phyloP scores from a whole-genome alignment of 225 moss, liverwort and hornwort species.

The Bryum argenteum region DNA sequence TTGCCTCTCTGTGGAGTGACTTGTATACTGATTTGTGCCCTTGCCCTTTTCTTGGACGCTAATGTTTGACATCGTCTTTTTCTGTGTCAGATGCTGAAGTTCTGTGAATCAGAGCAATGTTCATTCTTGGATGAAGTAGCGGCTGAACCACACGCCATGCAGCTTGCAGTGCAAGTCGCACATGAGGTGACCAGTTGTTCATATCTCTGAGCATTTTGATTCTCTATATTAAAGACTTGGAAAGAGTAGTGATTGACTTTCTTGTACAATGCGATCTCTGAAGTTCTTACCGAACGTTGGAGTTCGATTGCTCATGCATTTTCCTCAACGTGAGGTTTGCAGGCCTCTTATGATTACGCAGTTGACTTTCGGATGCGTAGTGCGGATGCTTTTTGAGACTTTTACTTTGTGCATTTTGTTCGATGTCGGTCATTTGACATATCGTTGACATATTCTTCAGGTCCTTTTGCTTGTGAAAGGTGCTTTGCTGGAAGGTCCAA shows the following conservation, averaged over 20 bases:
- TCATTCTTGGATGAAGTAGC: conserved; percentile 98
- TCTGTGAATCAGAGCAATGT: conserved; percentile 91
- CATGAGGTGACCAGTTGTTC: conserved; percentile 60
- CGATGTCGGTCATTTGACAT: conserved; percentile 34
- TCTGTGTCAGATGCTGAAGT: conserved; percentile 76
- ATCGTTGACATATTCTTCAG: conserved; percentile 64
- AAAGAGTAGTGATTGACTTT: conserved; percentile 5
- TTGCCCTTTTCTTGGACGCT: conserved; percentile 19
- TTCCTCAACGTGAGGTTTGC: conserved; percentile 3
- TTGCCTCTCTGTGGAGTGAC: conserved; percentile 16
- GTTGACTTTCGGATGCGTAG: background rate
- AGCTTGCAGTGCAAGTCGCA: conserved; percentile 87
- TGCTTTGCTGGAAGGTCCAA: conserved; percentile 89
- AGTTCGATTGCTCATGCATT: background rate
- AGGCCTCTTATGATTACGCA: conserved; percentile 6
- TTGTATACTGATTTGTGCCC: conserved; percentile 6
- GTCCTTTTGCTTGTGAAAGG: conserved; percentile 88
- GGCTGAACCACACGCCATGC: conserved; percentile 75
- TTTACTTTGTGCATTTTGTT: conserved; percentile 12
- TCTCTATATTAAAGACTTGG: conserved; percentile 11
- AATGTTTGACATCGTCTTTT: conserved; percentile 29
- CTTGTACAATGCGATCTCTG: background rate
- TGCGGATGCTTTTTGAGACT: conserved; percentile 13
- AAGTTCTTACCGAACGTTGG: background rate
- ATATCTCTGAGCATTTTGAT: conserved; percentile 20